Evolutionary conservation across 257 asterid genomes (phyloP).

Genomic region (Solanum habrochaites): DNA sequence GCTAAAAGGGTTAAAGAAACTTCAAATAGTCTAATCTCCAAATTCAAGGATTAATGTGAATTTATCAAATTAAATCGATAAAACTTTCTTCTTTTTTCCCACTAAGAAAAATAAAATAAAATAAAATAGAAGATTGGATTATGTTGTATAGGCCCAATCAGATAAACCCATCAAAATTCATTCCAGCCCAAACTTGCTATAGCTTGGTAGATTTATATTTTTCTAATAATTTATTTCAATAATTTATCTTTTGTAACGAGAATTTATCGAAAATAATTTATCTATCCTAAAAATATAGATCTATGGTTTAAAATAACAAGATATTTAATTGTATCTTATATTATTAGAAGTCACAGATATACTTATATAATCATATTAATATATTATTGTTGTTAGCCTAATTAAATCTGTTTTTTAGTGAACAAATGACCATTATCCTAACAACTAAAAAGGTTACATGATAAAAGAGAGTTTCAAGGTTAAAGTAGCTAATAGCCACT

Average conservation of each 20-base stretch:
- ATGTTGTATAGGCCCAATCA: not conserved
- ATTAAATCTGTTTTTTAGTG: not conserved
- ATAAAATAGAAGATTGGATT: not conserved
- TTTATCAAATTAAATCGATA: not conserved
- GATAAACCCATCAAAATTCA: not conserved
- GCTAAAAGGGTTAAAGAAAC: not conserved
- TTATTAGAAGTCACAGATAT: accelerated
- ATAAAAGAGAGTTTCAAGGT: not conserved
- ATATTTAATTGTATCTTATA: no score
- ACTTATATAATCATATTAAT: not conserved
- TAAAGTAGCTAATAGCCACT: not conserved
- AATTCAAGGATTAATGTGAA: not conserved
- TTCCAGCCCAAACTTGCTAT: not conserved
- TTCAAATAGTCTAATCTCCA: not conserved
- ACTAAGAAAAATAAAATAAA: not conserved
- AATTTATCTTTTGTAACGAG: no score
- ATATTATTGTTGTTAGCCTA: not conserved
- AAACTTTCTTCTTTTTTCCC: not conserved
- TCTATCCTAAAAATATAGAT: no score
- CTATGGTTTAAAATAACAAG: no score
- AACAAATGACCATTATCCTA: not conserved
- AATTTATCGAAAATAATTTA: no score
- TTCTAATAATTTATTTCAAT: no score
- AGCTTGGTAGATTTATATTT: not conserved
- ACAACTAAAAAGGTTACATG: not conserved